Percentiles rank a stretch among this genome's conserved stretches.
Conservation (phyloP, 345 rosid genomes). For the Syzygium oleosum region DNA sequence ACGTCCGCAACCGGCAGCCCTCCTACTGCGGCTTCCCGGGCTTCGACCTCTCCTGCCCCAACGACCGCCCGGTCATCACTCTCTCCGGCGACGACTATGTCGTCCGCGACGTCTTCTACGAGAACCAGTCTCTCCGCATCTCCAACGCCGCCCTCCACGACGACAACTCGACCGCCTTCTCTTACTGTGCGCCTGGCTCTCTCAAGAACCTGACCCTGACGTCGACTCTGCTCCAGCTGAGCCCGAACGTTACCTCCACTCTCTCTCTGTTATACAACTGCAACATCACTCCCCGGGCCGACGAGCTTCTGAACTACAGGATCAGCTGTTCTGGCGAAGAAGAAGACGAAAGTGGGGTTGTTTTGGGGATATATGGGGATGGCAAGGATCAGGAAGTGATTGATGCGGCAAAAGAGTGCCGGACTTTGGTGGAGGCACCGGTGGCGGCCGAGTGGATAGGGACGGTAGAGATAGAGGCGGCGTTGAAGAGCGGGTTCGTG, state of each 20-base stretch:
- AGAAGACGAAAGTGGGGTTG: neutral
- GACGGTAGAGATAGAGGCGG: neutral
- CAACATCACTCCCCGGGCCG: neutral
- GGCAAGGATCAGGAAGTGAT: constrained; percentile 1
- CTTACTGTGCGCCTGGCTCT: neutral
- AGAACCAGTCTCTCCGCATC: constrained; percentile 22
- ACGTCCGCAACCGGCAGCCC: constrained; percentile 8
- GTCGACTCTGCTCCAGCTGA: neutral
- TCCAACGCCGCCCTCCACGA: constrained; percentile 12
- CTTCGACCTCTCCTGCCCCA: constrained; percentile 27
- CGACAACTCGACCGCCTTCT: neutral
- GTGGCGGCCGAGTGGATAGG: constrained; percentile 1
- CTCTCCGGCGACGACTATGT: constrained; percentile 7
- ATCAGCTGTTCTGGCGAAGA: neutral
- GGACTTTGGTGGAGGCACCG: constrained; percentile 2
- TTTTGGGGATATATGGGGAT: constrained; percentile 9
- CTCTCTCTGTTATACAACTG: constrained; percentile 18
- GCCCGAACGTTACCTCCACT: neutral
- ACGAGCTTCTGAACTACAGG: constrained; percentile 2
- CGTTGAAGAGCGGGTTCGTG: constrained; percentile 24
- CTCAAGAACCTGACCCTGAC: constrained; percentile 21
- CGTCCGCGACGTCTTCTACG: constrained; percentile 19
- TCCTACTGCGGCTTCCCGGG: constrained; percentile 40
- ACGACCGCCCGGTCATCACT: constrained; percentile 14
- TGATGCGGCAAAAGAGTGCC: constrained; percentile 13